Evolutionary conservation across 345 rosid genomes (phyloP).

Genomic region (Eutrema yunnanense): DNA sequence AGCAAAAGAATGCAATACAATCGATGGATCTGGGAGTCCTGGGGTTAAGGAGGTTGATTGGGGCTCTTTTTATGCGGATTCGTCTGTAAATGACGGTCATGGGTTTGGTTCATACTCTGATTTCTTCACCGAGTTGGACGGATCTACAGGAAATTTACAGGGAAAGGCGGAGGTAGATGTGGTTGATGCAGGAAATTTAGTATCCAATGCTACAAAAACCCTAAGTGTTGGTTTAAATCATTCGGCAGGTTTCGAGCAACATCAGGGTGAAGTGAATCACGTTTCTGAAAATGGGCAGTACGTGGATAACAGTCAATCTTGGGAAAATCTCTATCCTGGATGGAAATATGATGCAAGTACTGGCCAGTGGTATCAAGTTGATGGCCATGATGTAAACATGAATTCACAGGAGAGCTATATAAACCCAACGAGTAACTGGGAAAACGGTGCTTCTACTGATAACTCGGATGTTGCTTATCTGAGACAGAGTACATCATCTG

Average conservation of each 20-base stretch:
- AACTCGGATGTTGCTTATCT: slow-evolving; percentile 50
- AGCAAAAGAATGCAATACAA: slow-evolving; percentile 5
- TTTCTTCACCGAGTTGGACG: slow-evolving; percentile 60
- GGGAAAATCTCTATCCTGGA: slow-evolving; percentile 89
- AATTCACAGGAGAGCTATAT: slow-evolving; percentile 34
- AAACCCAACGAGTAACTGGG: slow-evolving; percentile 38
- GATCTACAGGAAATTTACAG: slow-evolving; percentile 35
- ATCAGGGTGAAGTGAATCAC: slow-evolving; percentile 22
- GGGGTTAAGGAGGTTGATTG: slow-evolving; percentile 86
- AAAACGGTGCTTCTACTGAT: slow-evolving; percentile 35
- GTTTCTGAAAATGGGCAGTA: slow-evolving; percentile 43
- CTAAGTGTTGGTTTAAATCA: slow-evolving; percentile 25
- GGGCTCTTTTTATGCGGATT: slow-evolving; percentile 74
- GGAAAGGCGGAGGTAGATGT: slow-evolving; percentile 32
- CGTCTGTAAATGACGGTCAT: slow-evolving; percentile 38
- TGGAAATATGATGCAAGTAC: slow-evolving; percentile 72
- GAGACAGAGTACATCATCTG: slow-evolving; percentile 57
- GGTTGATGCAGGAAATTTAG: slow-evolving; percentile 4
- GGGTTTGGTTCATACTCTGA: slow-evolving; percentile 74
- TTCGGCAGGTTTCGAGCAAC: slow-evolving; percentile 26
- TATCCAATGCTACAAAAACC: slow-evolving; percentile 24
- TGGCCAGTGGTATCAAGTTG: slow-evolving; percentile 83
- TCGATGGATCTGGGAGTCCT: slow-evolving; percentile 37
- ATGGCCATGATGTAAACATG: slow-evolving; percentile 29
- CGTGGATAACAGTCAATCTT: slow-evolving; percentile 45